Base-by-base conservation (phyloP, 805 yeast species). In the Candida tammaniensis region DNA sequence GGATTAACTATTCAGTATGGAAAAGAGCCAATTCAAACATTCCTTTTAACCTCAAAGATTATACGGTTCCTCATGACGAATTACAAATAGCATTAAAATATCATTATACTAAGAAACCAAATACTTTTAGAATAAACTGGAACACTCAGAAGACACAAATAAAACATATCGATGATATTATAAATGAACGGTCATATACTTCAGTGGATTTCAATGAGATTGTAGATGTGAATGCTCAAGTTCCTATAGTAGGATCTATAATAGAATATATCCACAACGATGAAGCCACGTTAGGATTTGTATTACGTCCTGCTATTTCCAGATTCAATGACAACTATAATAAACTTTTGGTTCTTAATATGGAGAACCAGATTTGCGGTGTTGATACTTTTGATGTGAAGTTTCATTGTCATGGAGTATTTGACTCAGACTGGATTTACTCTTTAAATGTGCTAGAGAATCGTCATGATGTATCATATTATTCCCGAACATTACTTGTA, bases 201-300 rank as follows among this genome's bases (percentile, higher is more conserved):
- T 27, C 40, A 11, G 34, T 42, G 7, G 36, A 33, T 7, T 43
- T 22, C 24, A 32, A 36, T 14, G 48, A 46, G 8, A 49, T 53
- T 7, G 23, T 43, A 2, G 38, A 40, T 3, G 29, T 36, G 10
- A 55, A 47, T 33, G 39, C 44, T 13, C 37, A 21, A 21, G 29
- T 47, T 7, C 61, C 64, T 0, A 35, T 30, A 1, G 38, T 39
- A 4, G 77, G 77, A 1, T 62, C 73, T 2, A 36, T 71, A 1
- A 60, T 71, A 6, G 73, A 69, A 39, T 58, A 57, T 37, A 27
- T 40, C 1, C 27, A 36, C 5, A 43, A 42, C 7, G 43, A 38
- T 11, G 24, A 29, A 1, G 33, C 51, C 4, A 36, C 35, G 3
- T 47, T 63, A 33, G 77, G 76, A 2, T 44, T 69, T 2, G 72